phyloP scores from a whole-genome alignment of 495 filamentous ascomycete species.

The Talaromyces ruber region DNA sequence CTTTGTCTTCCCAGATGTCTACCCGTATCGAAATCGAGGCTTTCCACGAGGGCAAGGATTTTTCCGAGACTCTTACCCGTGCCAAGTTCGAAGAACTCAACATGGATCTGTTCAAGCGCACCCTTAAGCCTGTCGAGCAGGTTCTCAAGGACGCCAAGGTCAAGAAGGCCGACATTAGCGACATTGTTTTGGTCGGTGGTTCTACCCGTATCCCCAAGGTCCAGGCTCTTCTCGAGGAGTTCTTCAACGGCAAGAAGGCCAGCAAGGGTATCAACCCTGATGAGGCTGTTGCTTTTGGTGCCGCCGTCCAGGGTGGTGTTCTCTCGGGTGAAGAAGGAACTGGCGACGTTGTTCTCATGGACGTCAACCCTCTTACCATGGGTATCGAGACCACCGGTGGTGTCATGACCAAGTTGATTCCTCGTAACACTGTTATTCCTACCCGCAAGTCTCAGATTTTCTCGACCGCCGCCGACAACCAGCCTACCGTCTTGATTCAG shows the following conservation, averaged over 20 bases:
- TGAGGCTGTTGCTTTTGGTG: conserved; percentile 95
- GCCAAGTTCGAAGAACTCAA: conserved; percentile 99
- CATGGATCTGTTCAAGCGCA: conserved; percentile 97
- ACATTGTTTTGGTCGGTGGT: conserved; percentile 87
- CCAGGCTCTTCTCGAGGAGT: conserved; percentile 89
- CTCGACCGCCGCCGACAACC: conserved; percentile 96
- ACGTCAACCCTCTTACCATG: conserved; percentile 95
- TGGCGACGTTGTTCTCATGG: conserved; percentile 79
- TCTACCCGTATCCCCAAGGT: conserved; percentile 98
- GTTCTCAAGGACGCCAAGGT: conserved; percentile 88
- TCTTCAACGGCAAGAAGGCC: conserved; percentile 87
- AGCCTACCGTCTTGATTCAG: conserved; percentile 94
- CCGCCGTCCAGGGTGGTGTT: conserved; percentile 95
- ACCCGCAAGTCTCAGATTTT: conserved; percentile 97
- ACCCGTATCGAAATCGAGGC: conserved; percentile 97
- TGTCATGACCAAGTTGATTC: conserved; percentile 97
- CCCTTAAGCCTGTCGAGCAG: conserved; percentile 97
- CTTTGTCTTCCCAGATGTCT: conserved; percentile 96
- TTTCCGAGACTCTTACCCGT: conserved; percentile 95
- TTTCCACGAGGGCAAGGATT: conserved; percentile 94
- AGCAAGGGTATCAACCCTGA: conserved; percentile 99
- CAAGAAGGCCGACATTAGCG: conserved; percentile 77
- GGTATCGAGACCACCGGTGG: conserved; percentile 98
- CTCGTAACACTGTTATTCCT: conserved; percentile 90
- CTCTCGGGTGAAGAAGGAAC: conserved; percentile 80